Conservation (phyloP, 768 basidiomycete genomes). For the Strobilomyces confusus region DNA sequence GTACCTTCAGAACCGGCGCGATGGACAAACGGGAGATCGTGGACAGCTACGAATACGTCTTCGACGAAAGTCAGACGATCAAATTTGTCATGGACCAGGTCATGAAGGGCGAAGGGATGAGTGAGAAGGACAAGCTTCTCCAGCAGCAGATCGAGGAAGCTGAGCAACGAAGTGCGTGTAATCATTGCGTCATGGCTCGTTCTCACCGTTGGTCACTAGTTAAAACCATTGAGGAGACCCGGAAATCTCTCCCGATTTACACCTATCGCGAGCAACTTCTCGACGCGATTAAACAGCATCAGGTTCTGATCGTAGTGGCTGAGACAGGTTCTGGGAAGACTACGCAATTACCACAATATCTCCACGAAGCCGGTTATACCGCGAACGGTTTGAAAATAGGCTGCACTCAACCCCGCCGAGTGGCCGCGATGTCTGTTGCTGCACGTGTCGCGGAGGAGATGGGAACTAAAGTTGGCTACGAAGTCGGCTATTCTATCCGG, state of each 20-base stretch:
- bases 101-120: constrained; percentile 68
- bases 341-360: constrained; percentile 95
- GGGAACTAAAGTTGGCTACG: constrained; percentile 94
- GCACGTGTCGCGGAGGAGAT: constrained; percentile 99
- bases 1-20: constrained; percentile 87
- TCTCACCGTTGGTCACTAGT: constrained; percentile 40
- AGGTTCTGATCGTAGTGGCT: constrained; percentile 95
- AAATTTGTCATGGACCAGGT: constrained; percentile 87
- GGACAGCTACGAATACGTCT: constrained; percentile 94
- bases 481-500: constrained; percentile 99
- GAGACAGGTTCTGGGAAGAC: constrained; percentile 99
- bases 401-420: constrained; percentile 97
- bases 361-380: constrained; percentile 96
- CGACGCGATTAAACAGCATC: constrained; percentile 83
- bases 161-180: constrained; percentile 75
- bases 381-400: constrained; percentile 75
- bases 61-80: constrained; percentile 97
- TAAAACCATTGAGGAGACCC: constrained; percentile 86
- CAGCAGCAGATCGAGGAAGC: constrained; percentile 89
- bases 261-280: constrained; percentile 85
- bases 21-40: constrained; percentile 80
- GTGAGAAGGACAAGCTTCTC: constrained; percentile 79
- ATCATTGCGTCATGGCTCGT: not conserved
- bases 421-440: constrained; percentile 98
- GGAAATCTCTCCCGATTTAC: constrained; percentile 92